Evolutionary conservation across 2,329 filamentous ascomycete genomes (phyloP).

Genomic region (Epichloe scottii): DNA sequence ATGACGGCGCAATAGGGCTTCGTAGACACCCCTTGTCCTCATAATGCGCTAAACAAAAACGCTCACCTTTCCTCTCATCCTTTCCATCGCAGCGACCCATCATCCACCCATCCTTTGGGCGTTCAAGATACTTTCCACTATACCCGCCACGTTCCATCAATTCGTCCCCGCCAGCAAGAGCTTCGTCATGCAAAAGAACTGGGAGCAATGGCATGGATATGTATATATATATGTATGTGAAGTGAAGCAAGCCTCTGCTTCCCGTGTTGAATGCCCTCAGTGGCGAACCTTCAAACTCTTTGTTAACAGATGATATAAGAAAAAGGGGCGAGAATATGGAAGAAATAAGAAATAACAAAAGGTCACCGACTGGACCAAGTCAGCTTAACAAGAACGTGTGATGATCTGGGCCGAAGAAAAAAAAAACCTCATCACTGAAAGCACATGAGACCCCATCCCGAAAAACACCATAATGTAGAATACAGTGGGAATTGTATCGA

Average conservation of each 20-base stretch:
- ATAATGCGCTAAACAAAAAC: slow-evolving; percentile 1
- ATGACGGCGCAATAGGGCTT: background rate
- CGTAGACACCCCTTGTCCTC: background rate
- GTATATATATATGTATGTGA: background rate
- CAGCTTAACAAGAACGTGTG: background rate
- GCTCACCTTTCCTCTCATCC: background rate
- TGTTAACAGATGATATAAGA: background rate
- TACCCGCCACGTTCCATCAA: background rate
- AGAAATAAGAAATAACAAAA: background rate
- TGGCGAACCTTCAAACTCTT: background rate
- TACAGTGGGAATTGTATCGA: slow-evolving; percentile 9
- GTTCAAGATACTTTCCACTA: background rate
- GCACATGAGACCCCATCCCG: slow-evolving; percentile 2
- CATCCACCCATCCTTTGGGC: background rate
- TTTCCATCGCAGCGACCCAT: background rate
- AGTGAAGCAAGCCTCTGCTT: background rate
- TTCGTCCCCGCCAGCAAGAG: background rate
- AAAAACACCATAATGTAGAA: slow-evolving; percentile 10
- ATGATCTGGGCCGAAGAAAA: background rate
- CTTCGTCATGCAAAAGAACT: background rate
- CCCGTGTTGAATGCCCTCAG: background rate
- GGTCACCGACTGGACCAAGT: background rate
- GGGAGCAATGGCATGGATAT: background rate
- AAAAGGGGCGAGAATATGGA: background rate
- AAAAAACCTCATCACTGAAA: background rate